Percentiles rank a stretch among this genome's conserved stretches.
phyloP scores from a whole-genome alignment of 2,329 filamentous ascomycete genomes.

The Alternaria sp. region DNA sequence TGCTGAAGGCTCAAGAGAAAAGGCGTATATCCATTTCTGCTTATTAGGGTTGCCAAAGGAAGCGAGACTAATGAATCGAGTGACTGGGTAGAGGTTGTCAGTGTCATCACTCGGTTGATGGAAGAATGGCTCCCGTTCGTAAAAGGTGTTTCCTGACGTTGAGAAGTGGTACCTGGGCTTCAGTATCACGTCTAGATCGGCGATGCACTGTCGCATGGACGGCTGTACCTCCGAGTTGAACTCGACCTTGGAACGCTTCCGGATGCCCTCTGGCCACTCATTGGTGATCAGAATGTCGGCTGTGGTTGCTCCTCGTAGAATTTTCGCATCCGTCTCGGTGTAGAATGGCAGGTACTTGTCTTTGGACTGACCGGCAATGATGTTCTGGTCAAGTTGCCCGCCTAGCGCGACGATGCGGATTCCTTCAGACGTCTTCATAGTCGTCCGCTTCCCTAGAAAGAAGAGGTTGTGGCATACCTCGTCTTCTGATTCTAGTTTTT shows the following conservation, averaged over 20 bases:
- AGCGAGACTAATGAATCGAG: constrained; percentile 90
- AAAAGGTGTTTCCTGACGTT: constrained; percentile 74
- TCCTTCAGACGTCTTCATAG: constrained; percentile 88
- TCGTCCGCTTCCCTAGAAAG: constrained; percentile 83
- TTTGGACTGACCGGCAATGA: constrained; percentile 69
- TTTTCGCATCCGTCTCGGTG: constrained; percentile 76
- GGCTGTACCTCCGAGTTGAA: constrained; percentile 65
- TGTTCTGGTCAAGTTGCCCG: constrained; percentile 70
- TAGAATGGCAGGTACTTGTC: constrained; percentile 82
- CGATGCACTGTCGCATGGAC: constrained; percentile 70
- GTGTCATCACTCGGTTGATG: constrained; percentile 63
- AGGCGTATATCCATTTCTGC: constrained; percentile 80
- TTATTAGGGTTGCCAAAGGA: constrained; percentile 78
- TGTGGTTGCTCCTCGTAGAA: constrained; percentile 76
- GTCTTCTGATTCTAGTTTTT: constrained; percentile 74
- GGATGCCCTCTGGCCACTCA: constrained; percentile 82
- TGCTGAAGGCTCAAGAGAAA: constrained; percentile 68
- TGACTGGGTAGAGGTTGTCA: constrained; percentile 67
- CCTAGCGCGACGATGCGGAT: constrained; percentile 87
- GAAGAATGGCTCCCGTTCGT: constrained; percentile 92
- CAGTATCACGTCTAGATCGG: constrained; percentile 78
- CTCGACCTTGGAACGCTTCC: constrained; percentile 70
- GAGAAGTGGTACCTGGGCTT: constrained; percentile 95
- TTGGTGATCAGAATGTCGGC: constrained; percentile 89
- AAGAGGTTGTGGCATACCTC: constrained; percentile 90